phyloP scores from a whole-genome alignment of 371 early-diverging fungal genomes.

The Parasitella parasitica region DNA sequence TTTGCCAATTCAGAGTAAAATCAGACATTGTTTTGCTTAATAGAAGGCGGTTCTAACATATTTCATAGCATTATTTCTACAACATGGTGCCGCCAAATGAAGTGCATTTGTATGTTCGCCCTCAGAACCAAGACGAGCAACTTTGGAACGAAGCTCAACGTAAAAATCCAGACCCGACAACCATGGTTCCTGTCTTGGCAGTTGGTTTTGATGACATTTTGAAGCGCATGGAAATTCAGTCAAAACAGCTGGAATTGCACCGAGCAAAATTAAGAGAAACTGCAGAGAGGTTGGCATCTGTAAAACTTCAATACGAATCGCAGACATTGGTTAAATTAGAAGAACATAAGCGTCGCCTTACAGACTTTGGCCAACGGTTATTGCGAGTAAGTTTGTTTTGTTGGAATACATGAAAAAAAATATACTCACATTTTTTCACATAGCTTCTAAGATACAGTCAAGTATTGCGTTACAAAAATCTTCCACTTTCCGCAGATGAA shows the following conservation, averaged over 20 bases:
- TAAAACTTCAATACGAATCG: conserved; percentile 32
- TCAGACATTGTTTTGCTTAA: not conserved
- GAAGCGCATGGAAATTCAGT: conserved; percentile 79
- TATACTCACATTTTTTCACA: not conserved
- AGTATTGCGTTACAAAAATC: conserved; percentile 28
- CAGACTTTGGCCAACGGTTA: conserved; percentile 25
- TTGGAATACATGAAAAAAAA: not conserved
- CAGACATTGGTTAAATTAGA: conserved; percentile 35
- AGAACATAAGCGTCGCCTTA: conserved; percentile 42
- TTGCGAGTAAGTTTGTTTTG: conserved; percentile 19
- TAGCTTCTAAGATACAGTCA: conserved; percentile 31
- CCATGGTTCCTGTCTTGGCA: conserved; percentile 72
- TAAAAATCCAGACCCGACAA: conserved; percentile 83
- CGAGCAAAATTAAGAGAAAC: conserved; percentile 35
- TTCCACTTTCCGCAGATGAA: conserved; percentile 24
- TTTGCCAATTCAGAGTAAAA: conserved; percentile 74
- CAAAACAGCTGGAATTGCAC: conserved; percentile 48
- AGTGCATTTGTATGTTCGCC: conserved; percentile 71
- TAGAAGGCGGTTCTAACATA: not conserved
- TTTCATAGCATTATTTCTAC: conserved; percentile 79
- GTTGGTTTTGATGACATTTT: conserved; percentile 86
- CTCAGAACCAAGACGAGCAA: conserved; percentile 66
- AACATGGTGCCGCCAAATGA: conserved; percentile 85
- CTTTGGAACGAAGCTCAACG: conserved; percentile 81
- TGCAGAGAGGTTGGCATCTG: conserved; percentile 27